A percentile compares a stretch with the other conserved stretches of the same genome.
These are phyloP conservation scores for Elsinoe ampelina DNA, from an alignment of 2,329 filamentous ascomycete species.

Conservation along the genomic window DNA sequence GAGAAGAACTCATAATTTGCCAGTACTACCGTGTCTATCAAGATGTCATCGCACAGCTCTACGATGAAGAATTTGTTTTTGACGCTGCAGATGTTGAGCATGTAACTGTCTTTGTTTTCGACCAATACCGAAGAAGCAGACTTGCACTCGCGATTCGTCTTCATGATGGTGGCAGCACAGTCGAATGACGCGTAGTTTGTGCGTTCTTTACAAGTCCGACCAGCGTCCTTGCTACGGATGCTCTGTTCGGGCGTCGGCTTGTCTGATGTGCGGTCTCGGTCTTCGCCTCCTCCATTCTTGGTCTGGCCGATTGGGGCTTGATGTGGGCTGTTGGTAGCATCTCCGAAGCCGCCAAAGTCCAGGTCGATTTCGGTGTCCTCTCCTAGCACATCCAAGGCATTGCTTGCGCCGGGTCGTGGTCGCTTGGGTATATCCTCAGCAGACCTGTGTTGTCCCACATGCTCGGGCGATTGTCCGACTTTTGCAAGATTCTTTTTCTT, in stretches of 20 bases:
- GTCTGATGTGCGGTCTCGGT: neutral
- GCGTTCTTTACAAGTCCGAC: slow-evolving; percentile 93
- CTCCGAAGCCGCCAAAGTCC: slow-evolving; percentile 57
- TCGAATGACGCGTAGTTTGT: slow-evolving; percentile 98
- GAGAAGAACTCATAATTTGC: slow-evolving; percentile 99
- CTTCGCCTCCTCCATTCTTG: slow-evolving; percentile 9
- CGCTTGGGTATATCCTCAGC: slow-evolving; percentile 39
- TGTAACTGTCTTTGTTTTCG: slow-evolving; percentile 98
- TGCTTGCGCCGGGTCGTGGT: slow-evolving; percentile 47
- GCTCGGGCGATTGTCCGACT: slow-evolving; percentile 67
- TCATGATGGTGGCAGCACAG: slow-evolving; percentile 85
- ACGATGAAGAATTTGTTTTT: slow-evolving; percentile 90
- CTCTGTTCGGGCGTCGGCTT: slow-evolving; percentile 20
- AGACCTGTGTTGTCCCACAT: slow-evolving; percentile 49
- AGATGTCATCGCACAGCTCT: slow-evolving; percentile 76
- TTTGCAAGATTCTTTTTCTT: slow-evolving; percentile 86
- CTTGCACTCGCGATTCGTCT: slow-evolving; percentile 77
- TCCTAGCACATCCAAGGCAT: slow-evolving; percentile 68
- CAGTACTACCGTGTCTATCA: slow-evolving; percentile 92
- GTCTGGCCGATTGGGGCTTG: slow-evolving; percentile 4
- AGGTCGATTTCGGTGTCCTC: slow-evolving; percentile 82
- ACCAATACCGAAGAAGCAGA: slow-evolving; percentile 81
- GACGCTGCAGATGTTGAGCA: slow-evolving; percentile 83
- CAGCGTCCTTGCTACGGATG: slow-evolving; percentile 78
- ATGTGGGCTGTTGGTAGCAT: slow-evolving; percentile 17